phyloP scores from a whole-genome alignment of 257 asterid species.

The Rauvolfia tetraphylla region DNA sequence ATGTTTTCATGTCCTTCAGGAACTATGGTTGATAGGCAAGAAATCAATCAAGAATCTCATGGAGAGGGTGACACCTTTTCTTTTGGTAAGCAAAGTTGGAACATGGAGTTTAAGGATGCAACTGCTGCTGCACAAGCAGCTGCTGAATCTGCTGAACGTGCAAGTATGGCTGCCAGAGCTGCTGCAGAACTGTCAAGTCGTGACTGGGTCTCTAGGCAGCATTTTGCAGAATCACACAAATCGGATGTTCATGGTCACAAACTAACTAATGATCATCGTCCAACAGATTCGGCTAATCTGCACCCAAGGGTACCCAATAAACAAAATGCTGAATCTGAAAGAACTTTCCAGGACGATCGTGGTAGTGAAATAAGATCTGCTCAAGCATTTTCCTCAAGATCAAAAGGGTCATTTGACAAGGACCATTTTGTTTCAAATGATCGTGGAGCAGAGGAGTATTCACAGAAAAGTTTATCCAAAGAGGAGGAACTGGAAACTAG shows the following conservation, averaged over 20 bases:
- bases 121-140: slow-evolving; percentile 89
- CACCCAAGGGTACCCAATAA: slow-evolving; percentile 31
- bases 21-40: slow-evolving; percentile 24
- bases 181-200: slow-evolving; percentile 74
- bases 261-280: slow-evolving; percentile 19
- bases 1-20: slow-evolving; percentile 15
- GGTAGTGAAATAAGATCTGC: slow-evolving; percentile 30
- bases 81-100: slow-evolving; percentile 44
- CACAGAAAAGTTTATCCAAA: slow-evolving; percentile 30
- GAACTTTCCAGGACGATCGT: slow-evolving; percentile 26
- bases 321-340: slow-evolving; percentile 23
- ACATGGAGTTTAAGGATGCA: slow-evolving; percentile 87
- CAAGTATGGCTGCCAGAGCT: slow-evolving; percentile 88
- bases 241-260: slow-evolving; percentile 28
- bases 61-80: slow-evolving; percentile 33
- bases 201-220: slow-evolving; percentile 36
- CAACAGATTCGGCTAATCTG: slow-evolving; percentile 32
- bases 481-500: slow-evolving; percentile 22
- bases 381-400: slow-evolving; percentile 29
- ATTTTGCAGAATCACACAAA: slow-evolving; percentile 37
- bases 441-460: slow-evolving; percentile 31
- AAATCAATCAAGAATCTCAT: slow-evolving; percentile 26
- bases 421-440: slow-evolving; percentile 25
- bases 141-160: slow-evolving; percentile 86
- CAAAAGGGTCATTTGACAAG: slow-evolving; percentile 37